These are phyloP conservation scores for Eustoma russellianum DNA, from an alignment of 257 asterid genomes.

Conservation along the genomic window DNA sequence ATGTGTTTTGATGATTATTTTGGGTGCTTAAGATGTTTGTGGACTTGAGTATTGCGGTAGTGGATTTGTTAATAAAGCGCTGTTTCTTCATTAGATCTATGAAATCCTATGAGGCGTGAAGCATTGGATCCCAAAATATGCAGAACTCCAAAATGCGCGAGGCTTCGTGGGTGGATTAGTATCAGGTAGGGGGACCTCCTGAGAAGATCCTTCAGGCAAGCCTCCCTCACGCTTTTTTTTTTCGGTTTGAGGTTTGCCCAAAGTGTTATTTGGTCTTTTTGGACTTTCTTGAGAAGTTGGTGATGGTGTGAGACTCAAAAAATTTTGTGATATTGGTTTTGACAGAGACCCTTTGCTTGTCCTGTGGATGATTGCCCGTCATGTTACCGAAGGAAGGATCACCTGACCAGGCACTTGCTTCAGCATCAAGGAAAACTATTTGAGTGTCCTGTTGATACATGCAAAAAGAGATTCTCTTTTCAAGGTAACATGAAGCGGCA, in stretches of 20 bases:
- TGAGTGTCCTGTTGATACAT: slow-evolving; percentile 47
- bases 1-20: not conserved
- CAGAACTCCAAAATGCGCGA: slow-evolving; percentile 96
- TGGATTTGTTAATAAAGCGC: slow-evolving; percentile 11
- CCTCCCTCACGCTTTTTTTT: slow-evolving; percentile 76
- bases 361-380: slow-evolving; percentile 70
- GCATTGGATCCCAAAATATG: slow-evolving; percentile 96
- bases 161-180: slow-evolving; percentile 97
- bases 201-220: slow-evolving; percentile 99
- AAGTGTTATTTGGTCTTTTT: slow-evolving; percentile 10
- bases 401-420: slow-evolving; percentile 65
- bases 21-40: not conserved
- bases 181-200: slow-evolving; percentile 98
- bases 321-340: not conserved
- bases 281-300: no score
- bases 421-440: slow-evolving; percentile 76
- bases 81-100: slow-evolving; percentile 16
- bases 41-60: no score
- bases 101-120: slow-evolving; percentile 56
- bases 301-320: not conserved
- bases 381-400: slow-evolving; percentile 82
- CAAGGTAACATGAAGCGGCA: slow-evolving; percentile 71
- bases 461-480: slow-evolving; percentile 35
- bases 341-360: slow-evolving; percentile 75
- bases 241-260: slow-evolving; percentile 43